Evolutionary conservation across 768 basidiomycete species (phyloP).

Genomic region (Phanerodontia chrysosporium): DNA sequence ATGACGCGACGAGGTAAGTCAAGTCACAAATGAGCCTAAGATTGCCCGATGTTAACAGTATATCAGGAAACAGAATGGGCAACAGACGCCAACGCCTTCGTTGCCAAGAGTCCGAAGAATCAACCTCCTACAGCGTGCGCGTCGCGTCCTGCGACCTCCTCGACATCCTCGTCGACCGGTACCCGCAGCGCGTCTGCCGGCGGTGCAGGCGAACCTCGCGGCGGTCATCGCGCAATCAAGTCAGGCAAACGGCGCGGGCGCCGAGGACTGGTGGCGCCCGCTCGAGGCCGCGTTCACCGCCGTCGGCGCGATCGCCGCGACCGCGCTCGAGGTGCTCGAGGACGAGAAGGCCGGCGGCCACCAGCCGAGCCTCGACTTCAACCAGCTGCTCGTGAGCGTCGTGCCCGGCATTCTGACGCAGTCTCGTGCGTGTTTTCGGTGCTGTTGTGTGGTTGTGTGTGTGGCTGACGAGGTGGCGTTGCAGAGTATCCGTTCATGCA

Average conservation of each 20-base stretch:
- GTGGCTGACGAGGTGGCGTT: neutral
- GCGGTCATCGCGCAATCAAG: slow-evolving; percentile 57
- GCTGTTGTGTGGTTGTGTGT: neutral
- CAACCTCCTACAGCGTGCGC: slow-evolving; percentile 74
- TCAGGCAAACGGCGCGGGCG: slow-evolving; percentile 47
- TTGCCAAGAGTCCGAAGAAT: slow-evolving; percentile 95
- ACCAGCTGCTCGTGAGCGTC: slow-evolving; percentile 68
- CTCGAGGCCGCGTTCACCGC: slow-evolving; percentile 83
- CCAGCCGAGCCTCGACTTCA: slow-evolving; percentile 70
- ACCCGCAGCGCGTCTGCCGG: slow-evolving; percentile 45
- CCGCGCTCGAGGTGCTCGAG: slow-evolving; percentile 71
- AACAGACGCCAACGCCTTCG: slow-evolving; percentile 84
- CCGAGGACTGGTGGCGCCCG: slow-evolving; percentile 83
- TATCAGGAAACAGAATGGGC: slow-evolving; percentile 87
- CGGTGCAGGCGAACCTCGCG: slow-evolving; percentile 52
- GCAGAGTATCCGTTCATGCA: slow-evolving; percentile 89
- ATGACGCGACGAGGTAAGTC: slow-evolving; percentile 87
- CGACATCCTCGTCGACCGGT: slow-evolving; percentile 44
- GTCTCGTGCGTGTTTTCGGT: slow-evolving; percentile 49
- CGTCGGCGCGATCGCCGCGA: slow-evolving; percentile 76
- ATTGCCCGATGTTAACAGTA: neutral
- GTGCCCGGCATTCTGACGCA: slow-evolving; percentile 73
- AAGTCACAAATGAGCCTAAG: neutral
- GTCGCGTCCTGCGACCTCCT: slow-evolving; percentile 83
- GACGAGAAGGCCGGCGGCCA: slow-evolving; percentile 66